Evolutionary conservation across 2,329 filamentous ascomycete genomes (phyloP), one percentile per base, ranked within the genome.

Genomic region (Canariomyces notabilis): DNA sequence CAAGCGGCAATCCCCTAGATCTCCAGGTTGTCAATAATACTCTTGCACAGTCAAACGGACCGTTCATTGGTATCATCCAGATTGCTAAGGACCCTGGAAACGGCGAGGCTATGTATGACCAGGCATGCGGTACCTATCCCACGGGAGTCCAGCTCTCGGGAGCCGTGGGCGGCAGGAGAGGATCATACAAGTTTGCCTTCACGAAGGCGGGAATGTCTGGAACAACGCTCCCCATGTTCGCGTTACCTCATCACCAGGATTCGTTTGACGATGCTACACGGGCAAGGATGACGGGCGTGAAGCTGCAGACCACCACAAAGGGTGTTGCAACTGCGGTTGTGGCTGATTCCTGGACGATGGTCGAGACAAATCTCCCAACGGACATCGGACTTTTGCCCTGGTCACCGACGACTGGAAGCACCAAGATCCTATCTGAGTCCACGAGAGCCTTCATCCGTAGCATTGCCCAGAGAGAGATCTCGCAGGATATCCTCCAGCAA

Each of bases 251-350:
- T 64, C 93, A 97, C 56, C 63, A 88, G 3, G 71, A 80, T 23
- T 89, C 87, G 0, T 90, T 97, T 50, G 79, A 88, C 54, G 56
- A 64, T 1, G 65, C 66, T 1, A 80, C 77, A 2, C 80, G 79
- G 7, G 68, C 67, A 9, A 67, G 71, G 19, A 70, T 72, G 6
- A 77, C 71, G 6, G 63, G 69, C 4, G 63, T 93, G 2, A 72
- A 77, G 52, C 69, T 97, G 42, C 79, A 83, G 46, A 91, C 89
- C 0, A 85, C 89, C 0, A 95, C 89, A 16, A 97, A 96, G 67
- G 93, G 93, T 9, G 68, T 80, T 12, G 86, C 85, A 6, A 85
- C 78, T 1, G 85, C 83, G 1, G 77, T 96, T 0, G 67, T 83
- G 43, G 85, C 79, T 9, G 79, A 87, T 57, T 72, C 69, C 2